These are phyloP conservation scores for Jaenimonas drosophilae DNA, from an alignment of 208 protist species.

Conservation along the genomic window DNA sequence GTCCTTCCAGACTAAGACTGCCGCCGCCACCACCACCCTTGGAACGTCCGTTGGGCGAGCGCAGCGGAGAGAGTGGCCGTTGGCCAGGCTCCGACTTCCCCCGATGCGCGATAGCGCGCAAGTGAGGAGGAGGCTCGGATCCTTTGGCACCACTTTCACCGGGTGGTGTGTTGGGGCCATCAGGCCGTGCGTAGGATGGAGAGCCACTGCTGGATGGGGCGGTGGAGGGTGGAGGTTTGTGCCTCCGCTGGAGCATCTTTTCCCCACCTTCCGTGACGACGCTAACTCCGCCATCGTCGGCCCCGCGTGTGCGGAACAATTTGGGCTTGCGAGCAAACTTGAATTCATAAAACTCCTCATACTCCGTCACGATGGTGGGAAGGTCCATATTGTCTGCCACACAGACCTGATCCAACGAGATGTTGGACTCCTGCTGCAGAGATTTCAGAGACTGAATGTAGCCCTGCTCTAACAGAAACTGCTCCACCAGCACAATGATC, in stretches of 20 bases:
- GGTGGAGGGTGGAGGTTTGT: constrained; percentile 1
- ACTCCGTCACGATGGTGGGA: constrained; percentile 64
- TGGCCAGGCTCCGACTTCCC: background rate
- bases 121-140: no score
- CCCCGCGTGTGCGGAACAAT: constrained; percentile 42
- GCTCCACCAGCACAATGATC: constrained; percentile 61
- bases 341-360: constrained; percentile 85
- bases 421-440: constrained; percentile 73
- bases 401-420: constrained; percentile 58
- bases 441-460: constrained; percentile 58
- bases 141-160: background rate
- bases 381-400: constrained; percentile 89
- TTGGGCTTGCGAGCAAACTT: constrained; percentile 75
- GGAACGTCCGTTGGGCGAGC: no score
- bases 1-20: constrained; percentile 13
- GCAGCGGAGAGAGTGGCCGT: no score
- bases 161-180: background rate
- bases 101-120: background rate
- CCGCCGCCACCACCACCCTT: constrained; percentile 3
- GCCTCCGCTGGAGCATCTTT: constrained; percentile 19
- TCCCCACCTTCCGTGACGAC: constrained; percentile 28
- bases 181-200: background rate
- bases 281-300: constrained; percentile 7
- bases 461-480: constrained; percentile 83
- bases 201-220: background rate